phyloP scores from a whole-genome alignment of 768 basidiomycete genomes.

The Scleroderma bovista region DNA sequence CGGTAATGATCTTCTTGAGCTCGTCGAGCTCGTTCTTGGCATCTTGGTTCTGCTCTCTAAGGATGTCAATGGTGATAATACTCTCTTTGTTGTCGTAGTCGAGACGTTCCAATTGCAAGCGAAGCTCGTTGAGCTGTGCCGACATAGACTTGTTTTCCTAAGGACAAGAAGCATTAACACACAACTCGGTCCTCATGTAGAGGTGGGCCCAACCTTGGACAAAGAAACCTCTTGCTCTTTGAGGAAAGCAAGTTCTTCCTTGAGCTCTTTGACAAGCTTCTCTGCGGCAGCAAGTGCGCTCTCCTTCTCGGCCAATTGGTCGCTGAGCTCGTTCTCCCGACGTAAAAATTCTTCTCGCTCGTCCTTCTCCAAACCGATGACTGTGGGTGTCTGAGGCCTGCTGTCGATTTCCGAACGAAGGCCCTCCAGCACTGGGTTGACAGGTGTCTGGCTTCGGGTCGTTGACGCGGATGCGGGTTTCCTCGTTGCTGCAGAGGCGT shows the following conservation, averaged over 20 bases:
- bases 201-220: slow-evolving; percentile 51
- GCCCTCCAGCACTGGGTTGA: slow-evolving; percentile 68
- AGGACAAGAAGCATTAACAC: slow-evolving; percentile 5
- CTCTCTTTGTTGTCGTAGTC: slow-evolving; percentile 97
- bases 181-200: slow-evolving; percentile 1
- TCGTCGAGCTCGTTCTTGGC: slow-evolving; percentile 86
- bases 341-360: slow-evolving; percentile 96
- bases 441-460: slow-evolving; percentile 66
- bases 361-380: slow-evolving; percentile 86
- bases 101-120: slow-evolving; percentile 84
- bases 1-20: slow-evolving; percentile 70
- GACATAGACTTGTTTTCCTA: slow-evolving; percentile 96
- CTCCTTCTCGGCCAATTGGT: slow-evolving; percentile 90
- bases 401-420: slow-evolving; percentile 70
- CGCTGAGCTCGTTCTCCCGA: slow-evolving; percentile 94
- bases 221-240: slow-evolving; percentile 84
- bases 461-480: slow-evolving; percentile 52
- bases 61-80: slow-evolving; percentile 85
- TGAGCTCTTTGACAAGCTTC: slow-evolving; percentile 82
- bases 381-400: slow-evolving; percentile 89
- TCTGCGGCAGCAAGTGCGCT: slow-evolving; percentile 71
- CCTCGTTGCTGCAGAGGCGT: slow-evolving; percentile 41
- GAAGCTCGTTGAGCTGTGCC: slow-evolving; percentile 86
- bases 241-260: slow-evolving; percentile 83
- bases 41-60: slow-evolving; percentile 91